phyloP scores from a whole-genome alignment of 1,139 yeast species.

The Pichia sp. region DNA sequence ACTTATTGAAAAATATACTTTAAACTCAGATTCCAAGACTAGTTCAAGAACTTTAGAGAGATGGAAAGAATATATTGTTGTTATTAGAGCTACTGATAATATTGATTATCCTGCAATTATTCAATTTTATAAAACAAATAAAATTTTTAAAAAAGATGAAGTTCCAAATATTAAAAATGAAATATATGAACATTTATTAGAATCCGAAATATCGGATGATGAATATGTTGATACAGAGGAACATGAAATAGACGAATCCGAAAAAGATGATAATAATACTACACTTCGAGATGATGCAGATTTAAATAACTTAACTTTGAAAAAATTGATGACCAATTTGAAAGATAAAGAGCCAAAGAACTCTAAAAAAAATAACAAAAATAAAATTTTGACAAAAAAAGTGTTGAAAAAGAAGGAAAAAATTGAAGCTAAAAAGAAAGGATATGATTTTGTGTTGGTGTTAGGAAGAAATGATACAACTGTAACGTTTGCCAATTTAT shows the following conservation, averaged over 20 bases:
- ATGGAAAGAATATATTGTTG: constrained; percentile 72
- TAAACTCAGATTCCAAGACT: constrained; percentile 41
- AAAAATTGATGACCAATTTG: too few species aligned
- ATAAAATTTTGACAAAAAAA: too few species aligned
- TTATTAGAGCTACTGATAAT: constrained; percentile 53
- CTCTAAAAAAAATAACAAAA: too few species aligned
- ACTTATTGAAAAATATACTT: constrained; percentile 30
- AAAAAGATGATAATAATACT: background rate
- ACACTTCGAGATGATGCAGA: too few species aligned
- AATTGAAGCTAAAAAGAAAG: background rate
- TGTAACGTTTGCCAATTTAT: constrained; percentile 53
- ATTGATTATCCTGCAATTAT: constrained; percentile 44
- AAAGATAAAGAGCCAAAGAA: too few species aligned
- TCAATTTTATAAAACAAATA: constrained; percentile 53
- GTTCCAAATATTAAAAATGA: constrained; percentile 21
- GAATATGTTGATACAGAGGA: constrained; percentile 1
- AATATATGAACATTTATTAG: constrained; percentile 8
- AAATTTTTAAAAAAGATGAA: constrained; percentile 30
- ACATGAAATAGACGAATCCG: constrained; percentile 1
- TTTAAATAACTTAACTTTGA: too few species aligned
- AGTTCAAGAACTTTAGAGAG: constrained; percentile 57
- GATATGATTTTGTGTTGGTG: constrained; percentile 22
- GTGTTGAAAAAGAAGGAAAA: background rate
- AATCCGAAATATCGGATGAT: constrained; percentile 1
- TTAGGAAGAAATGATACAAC: constrained; percentile 25